Base-by-base conservation (phyloP, 257 asterid species). In the Salvia splendens region DNA sequence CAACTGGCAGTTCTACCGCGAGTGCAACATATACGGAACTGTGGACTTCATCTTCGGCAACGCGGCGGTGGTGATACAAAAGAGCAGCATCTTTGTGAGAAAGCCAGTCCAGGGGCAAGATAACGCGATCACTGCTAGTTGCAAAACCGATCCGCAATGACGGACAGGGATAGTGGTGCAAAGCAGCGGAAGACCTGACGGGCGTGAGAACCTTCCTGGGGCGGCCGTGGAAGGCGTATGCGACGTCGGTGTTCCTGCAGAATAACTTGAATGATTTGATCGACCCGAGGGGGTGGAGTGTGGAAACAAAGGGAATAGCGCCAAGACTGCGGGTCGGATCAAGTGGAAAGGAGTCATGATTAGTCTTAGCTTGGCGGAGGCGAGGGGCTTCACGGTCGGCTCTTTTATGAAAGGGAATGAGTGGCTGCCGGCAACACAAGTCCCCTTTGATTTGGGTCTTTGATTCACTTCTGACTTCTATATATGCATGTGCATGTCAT, bases 221-320 rank as follows among this genome's bases (percentile, higher is more conserved):
- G 8, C 66, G 86, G 38, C 84, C 86, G 1, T 73, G 81, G 86
- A 75, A 17, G 14, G 24, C 49, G 8, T 76, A 56, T 12, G 74
- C 82, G 4, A 59, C 78, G 1, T 20, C 51, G 1, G 76, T 73
- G 10, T 30, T 60, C 17, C 1, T 76, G 61, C 56, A 68, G 12
- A 75, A 74, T 17, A 5, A 20, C 6, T 56, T 79, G 24, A 65
- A 38, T 4, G 6, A 36, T 0, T 35, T 52, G 46, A 70, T 82
- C 5, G 53, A 73, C 38, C 77, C 78, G 10, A 15, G 32, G 12
- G 84, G 84, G 7, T 82, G 86, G 86, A 79, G 52, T 76, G 70
- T 4, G 42, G 10, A 2, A 82, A 82, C 30, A 14, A 0, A 15
- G 86, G 86, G 7, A 64, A 54, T 0, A 80, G 82, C 1, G 70